Evolutionary conservation across 108 stramenopile species (phyloP), one percentile per base, ranked within the genome.

Genomic region (Aurantiochytrium sp.): DNA sequence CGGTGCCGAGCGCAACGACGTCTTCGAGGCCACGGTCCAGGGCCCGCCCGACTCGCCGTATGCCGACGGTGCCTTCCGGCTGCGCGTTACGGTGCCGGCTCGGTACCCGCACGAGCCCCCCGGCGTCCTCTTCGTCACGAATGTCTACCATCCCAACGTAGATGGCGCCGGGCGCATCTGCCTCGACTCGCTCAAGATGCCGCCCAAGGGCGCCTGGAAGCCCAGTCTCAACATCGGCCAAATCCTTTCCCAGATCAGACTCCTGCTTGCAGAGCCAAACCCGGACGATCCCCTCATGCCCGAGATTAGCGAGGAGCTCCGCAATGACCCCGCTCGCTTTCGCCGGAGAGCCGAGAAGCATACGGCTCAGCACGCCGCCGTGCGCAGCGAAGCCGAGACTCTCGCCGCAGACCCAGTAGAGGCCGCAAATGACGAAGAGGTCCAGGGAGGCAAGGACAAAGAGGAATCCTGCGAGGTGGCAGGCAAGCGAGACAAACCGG

Each of bases 101-200:
- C 1, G 73, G 45, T 81, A 81, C 73, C 73, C 73, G 2, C 45
- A 48, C 32, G 73, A 81, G 39, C 73, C 73, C 24, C 73, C 73
- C 32, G 73, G 24, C 21, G 73, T 48, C 0, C 39, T 30, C 6
- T 81, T 81, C 39, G 39, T 81, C 2, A 81, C 73, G 17, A 22
- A 24, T 6, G 73, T 81, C 6, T 81, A 81, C 73, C 73, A 81
- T 48, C 73, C 73, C 39, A 81, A 81, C 24, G 45, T 81, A 0
- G 73, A 81, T 30, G 30, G 42, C 19, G 42, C n/a, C 10, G 73
- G 73, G 6, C 39, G 73, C 42, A 81, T 81, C 32, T 81, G 73
- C 73, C 73, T 81, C 3, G 45, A 48, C 30, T 81, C 73, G 45
- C 73, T 81, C 39, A 81, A 81, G 30, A 81, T 81, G 73, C 73